Base-by-base conservation (phyloP, 208 protist species). In the Phytomonas francai region DNA sequence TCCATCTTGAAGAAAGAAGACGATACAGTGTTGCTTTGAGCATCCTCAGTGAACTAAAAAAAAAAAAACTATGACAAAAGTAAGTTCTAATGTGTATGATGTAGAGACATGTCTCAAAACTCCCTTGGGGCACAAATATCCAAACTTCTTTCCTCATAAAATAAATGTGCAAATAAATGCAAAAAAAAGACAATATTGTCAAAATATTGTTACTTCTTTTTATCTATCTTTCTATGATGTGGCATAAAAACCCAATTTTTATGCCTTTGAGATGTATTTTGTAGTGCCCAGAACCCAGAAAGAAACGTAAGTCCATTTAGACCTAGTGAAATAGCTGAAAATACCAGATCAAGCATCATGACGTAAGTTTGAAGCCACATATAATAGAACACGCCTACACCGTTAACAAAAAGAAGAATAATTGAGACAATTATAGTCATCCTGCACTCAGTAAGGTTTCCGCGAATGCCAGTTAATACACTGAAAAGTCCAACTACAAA, bases 341-440 rank as follows among this genome's bases (percentile, higher is more conserved):
- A 84, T 22, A 62, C 81, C 19, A 92, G 59, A 67, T 89, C 87
- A 16, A 92, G 74, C 74, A 78, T 83, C 73, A 88, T 83, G 29
- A 89, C 81, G 58, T 92, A 92, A n/a, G 87, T 86, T 74, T 92
- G 84, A 2, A 92, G 70, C 83, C 87, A 92, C 84, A 89, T 92
- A 71, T 84, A 92, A 63, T 89, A 92, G 58, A 88, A 74, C 11
- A 74, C 81, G 11, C 83, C 87, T 31, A 80, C 65, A 22, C 72
- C 74, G 7, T 65, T 68, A 61, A 90, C 54, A 59, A 78, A 51
- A 30, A 85, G 61, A 9, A 93, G 60, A 31, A 70, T 19, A 7
- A 81, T 59, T 42, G 79, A 67, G n/a, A 88, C 36, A 25, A 59
- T 63, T 36, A 83, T 69, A 0, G 80, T 67, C 14, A 39, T 19